phyloP scores from a whole-genome alignment of 305 asterid genomes.

The Fraxinus baroniana region DNA sequence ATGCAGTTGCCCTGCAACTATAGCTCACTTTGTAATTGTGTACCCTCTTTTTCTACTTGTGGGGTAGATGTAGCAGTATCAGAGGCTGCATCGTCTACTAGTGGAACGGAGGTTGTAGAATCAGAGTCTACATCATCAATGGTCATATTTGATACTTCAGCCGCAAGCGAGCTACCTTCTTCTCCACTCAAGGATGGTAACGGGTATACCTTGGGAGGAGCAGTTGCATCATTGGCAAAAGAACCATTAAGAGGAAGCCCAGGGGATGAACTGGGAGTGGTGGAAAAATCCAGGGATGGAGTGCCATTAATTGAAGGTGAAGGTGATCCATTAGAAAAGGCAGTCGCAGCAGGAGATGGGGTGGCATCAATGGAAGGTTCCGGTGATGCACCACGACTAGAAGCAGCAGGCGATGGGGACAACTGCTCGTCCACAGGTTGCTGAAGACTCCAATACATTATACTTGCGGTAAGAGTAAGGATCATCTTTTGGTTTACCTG shows the following conservation, averaged over 20 bases:
- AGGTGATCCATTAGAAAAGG: slow-evolving; percentile 34
- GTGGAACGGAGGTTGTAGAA: slow-evolving; percentile 30
- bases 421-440: slow-evolving; percentile 73
- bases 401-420: slow-evolving; percentile 46
- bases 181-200: slow-evolving; percentile 58
- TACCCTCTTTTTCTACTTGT: slow-evolving; percentile 20
- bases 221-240: slow-evolving; percentile 32
- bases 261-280: slow-evolving; percentile 35
- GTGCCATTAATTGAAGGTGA: slow-evolving; percentile 44
- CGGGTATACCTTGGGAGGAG: slow-evolving; percentile 42
- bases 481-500: slow-evolving; percentile 99
- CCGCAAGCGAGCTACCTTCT: slow-evolving; percentile 46
- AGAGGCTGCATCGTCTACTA: slow-evolving; percentile 37
- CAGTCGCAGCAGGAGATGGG: slow-evolving; percentile 37
- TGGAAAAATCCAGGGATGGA: slow-evolving; percentile 31
- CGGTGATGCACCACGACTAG: slow-evolving; percentile 53
- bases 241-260: slow-evolving; percentile 38
- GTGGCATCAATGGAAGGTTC: slow-evolving; percentile 40
- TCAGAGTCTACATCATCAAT: slow-evolving; percentile 47
- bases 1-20: slow-evolving; percentile 24
- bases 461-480: slow-evolving; percentile 85
- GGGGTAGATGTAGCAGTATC: slow-evolving; percentile 31
- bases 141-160: slow-evolving; percentile 48
- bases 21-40: slow-evolving; percentile 24
- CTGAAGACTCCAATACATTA: slow-evolving; percentile 97